Base-by-base conservation (phyloP, 1,284 basidiomycete genomes). In the Ganoderma lingzhi region DNA sequence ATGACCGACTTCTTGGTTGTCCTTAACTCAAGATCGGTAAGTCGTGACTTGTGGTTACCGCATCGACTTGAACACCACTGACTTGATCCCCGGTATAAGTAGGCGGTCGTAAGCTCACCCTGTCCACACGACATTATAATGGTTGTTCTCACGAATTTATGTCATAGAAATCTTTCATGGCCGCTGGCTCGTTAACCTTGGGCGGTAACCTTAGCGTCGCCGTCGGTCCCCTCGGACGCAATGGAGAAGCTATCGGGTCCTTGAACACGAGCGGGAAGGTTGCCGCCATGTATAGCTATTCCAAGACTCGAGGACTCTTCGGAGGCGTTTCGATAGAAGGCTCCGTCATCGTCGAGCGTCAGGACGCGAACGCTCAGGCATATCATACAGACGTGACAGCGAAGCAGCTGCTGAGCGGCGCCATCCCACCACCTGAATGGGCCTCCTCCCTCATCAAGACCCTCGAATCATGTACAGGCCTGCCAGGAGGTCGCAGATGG, bases 271-370 rank as follows among this genome's bases (percentile, higher is more conserved):
- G 91, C 63, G 97, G 97, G 62, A 94, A 93, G 78, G 82, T 98
- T 5, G 95, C 97, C 8, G 96, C 97, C 61, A 98, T 99, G 96
- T 95, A 97, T 81, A 95, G 93, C 73, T 99, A 99, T 81, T 97
- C 95, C 4, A 96, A 97, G 80, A 97, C 96, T 4, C 91, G 95
- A 73, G 97, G 97, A 14, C 86, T 98, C 1, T 98, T 98, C 73
- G 96, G 93, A 55, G 93, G 81, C 10, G 80, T 93, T 19, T 96
- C 95, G 10, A 83, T 99, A 44, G 97, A 99, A 85, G 97, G 97
- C 12, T 96, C 94, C 0, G 92, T 98, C 56, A 96, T 99, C 65
- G 87, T 98, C 28, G 97, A 99, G 80, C 90, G 98, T 35, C 92
- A 96, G 78, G 98, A 99, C 79, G 94, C 95, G 9, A 96, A 97